Conservation (phyloP, 2,329 filamentous ascomycete genomes). For the Botrytis squamosa region DNA sequence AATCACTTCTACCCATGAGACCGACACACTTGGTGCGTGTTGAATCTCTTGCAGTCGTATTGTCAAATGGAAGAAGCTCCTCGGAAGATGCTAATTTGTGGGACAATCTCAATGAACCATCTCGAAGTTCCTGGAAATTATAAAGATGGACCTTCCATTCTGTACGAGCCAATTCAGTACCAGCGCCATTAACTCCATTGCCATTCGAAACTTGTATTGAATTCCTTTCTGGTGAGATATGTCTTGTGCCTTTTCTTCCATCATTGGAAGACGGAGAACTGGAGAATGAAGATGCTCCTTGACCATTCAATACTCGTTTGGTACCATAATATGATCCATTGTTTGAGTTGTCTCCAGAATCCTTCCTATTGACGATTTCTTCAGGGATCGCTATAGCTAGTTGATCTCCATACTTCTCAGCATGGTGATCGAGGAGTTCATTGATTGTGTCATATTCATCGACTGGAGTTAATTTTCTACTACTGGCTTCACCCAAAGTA, state of each 20-base stretch:
- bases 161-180: neutral
- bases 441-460: conserved; percentile 49
- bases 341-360: neutral
- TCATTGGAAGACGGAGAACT: neutral
- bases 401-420: conserved; percentile 1
- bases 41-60: neutral
- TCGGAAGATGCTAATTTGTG: neutral
- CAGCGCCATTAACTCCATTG: neutral
- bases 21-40: neutral
- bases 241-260: too few relatives aligned
- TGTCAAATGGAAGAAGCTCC: neutral
- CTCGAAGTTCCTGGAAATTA: neutral
- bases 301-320: neutral
- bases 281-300: neutral
- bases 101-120: neutral
- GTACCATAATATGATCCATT: neutral
- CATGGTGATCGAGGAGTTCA: conserved; percentile 46
- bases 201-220: neutral
- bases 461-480: conserved; percentile 44
- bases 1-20: conserved; percentile 3
- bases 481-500: conserved; percentile 53
- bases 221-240: neutral
- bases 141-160: neutral
- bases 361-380: neutral
- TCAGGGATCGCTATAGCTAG: neutral